These are phyloP conservation scores for Daldinia sp. DNA, from an alignment of 2,329 filamentous ascomycete genomes.

Conservation along the genomic window DNA sequence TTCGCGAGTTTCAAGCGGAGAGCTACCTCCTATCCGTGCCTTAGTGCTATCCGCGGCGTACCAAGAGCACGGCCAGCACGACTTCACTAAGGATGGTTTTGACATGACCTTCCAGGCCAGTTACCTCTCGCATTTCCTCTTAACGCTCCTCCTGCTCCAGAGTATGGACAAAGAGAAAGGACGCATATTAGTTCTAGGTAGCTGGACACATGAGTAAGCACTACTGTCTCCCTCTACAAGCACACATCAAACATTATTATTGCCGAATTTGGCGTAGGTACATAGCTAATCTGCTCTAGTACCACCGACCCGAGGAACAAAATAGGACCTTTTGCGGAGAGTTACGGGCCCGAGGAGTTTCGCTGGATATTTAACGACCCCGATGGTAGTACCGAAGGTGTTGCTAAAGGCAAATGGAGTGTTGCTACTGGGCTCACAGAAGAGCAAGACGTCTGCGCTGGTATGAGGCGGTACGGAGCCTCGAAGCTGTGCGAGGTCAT, in stretches of 20 bases:
- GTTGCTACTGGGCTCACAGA: constrained; percentile 29
- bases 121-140: constrained; percentile 52
- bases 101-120: constrained; percentile 52
- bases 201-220: constrained; percentile 51
- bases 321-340: constrained; percentile 20
- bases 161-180: constrained; percentile 52
- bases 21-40: constrained; percentile 47
- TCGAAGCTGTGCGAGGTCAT: constrained; percentile 46
- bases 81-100: constrained; percentile 51
- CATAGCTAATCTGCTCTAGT: constrained; percentile 9
- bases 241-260: not conserved
- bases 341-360: constrained; percentile 29
- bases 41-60: constrained; percentile 48
- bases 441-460: constrained; percentile 24
- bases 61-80: constrained; percentile 44
- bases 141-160: constrained; percentile 51
- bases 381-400: constrained; percentile 31
- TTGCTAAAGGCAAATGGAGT: constrained; percentile 42
- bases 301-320: constrained; percentile 35
- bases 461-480: constrained; percentile 47
- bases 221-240: not conserved
- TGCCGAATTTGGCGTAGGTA: not conserved
- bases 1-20: constrained; percentile 39
- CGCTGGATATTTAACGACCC: constrained; percentile 36
- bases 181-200: constrained; percentile 50